These are phyloP conservation scores for Penicillium bovifimosum DNA, from an alignment of 495 filamentous ascomycete genomes.

Conservation along the genomic window DNA sequence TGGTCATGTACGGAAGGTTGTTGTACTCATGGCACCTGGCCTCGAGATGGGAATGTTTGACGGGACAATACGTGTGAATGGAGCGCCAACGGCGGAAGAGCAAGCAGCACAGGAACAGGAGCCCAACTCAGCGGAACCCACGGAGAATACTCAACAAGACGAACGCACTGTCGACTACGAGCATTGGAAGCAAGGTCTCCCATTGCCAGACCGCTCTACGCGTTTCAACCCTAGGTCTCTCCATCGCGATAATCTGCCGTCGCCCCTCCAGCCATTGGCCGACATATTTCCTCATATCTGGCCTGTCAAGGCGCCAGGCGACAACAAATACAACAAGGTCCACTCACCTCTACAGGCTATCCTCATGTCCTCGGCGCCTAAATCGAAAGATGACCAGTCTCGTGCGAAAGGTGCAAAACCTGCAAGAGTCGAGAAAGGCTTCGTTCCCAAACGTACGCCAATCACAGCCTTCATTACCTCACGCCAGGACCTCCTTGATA, in stretches of 20 bases:
- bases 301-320: constrained; percentile 82
- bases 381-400: constrained; percentile 51
- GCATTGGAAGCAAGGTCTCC: constrained; percentile 42
- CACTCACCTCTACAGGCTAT: constrained; percentile 79
- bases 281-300: constrained; percentile 81
- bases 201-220: constrained; percentile 32
- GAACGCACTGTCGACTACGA: constrained; percentile 30
- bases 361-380: constrained; percentile 63
- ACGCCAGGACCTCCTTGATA: constrained; percentile 68
- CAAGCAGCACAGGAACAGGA: constrained; percentile 8
- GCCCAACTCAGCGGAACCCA: constrained; percentile 12
- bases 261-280: constrained; percentile 62
- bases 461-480: constrained; percentile 71
- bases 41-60: constrained; percentile 88
- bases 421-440: constrained; percentile 52
- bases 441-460: constrained; percentile 64
- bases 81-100: constrained; percentile 7
- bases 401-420: constrained; percentile 49
- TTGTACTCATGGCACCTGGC: constrained; percentile 91
- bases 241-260: constrained; percentile 52
- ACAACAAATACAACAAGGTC: constrained; percentile 70
- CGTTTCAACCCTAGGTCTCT: constrained; percentile 72
- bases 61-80: constrained; percentile 48
- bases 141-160: constrained; percentile 18
- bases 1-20: constrained; percentile 70